Percentiles rank a stretch among this genome's conserved stretches.
Conservation (phyloP, 2,329 filamentous ascomycete genomes). For the Colletotrichum magnum region DNA sequence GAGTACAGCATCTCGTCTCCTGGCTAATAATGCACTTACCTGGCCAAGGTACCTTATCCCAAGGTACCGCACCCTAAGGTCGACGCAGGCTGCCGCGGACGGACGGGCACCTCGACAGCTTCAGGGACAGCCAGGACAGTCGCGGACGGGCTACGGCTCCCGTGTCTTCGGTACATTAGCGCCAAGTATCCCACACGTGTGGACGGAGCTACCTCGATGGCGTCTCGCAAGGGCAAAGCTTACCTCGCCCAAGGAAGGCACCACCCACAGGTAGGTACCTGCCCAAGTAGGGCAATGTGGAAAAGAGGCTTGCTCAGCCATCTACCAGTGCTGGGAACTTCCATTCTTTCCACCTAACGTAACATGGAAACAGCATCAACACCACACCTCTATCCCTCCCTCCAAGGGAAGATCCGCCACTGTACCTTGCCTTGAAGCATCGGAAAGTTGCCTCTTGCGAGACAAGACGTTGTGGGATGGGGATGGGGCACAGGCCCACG, state of each 20-base stretch:
- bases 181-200: constrained; percentile 37
- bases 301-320: constrained; percentile 34
- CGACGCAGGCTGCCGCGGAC: too few species aligned
- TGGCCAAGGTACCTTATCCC: too few species aligned
- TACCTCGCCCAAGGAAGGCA: background rate
- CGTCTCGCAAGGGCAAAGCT: constrained; percentile 34
- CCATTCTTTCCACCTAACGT: background rate
- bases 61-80: too few species aligned
- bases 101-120: background rate
- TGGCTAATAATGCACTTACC: too few species aligned
- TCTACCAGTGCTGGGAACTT: constrained; percentile 22
- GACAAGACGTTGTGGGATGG: constrained; percentile 9
- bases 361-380: too few species aligned
- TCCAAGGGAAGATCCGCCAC: too few species aligned
- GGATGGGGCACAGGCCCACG: background rate
- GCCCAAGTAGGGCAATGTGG: background rate
- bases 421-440: too few species aligned
- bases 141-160: constrained; percentile 18
- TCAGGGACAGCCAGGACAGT: background rate
- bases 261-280: background rate
- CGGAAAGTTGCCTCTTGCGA: background rate
- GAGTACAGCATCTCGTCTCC: too few species aligned
- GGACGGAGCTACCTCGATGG: constrained; percentile 25
- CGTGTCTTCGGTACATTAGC: constrained; percentile 30
- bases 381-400: too few species aligned